Base-by-base conservation (phyloP, 129 eudicot species). In the Helianthus tuberosus region DNA sequence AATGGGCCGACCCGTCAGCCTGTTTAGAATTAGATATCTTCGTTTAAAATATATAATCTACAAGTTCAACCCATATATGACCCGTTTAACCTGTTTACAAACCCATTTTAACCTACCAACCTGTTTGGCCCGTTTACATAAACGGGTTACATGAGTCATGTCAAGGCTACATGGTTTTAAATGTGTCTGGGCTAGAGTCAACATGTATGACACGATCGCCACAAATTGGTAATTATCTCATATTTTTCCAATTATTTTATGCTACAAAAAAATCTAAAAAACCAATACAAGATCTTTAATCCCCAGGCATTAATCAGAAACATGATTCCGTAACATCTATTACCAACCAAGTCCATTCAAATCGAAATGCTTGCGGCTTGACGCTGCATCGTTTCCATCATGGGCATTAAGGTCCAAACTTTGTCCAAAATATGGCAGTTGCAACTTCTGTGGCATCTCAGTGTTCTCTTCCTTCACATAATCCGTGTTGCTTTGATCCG, bases 311-410 rank as follows among this genome's bases (percentile, higher is more conserved):
- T 38, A 65, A 49, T 66, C 20, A 53, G 32, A 43, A 65, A 41
- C 20, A 55, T 55, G 59, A 25, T 53, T 66, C 65, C 50, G 10
- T 68, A 57, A 8, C 32, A 54, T 58, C 20, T 20, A 49, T 77
- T 80, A 80, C 96, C 96, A 90, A 81, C 91, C 76, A 54, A 94
- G 77, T 54, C 98, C 97, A 81, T 94, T 94, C 66, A 94, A 83
- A 78, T 94, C 97, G 49, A 94, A 78, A 41, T 90, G 91, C 78
- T 89, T 86, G 76, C 81, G 81, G 44, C 86, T 86, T 23, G 89
- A 80, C 58, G 88, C 82, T n/a, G 78, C 85, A 73, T 84, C 90
- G 39, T 71, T 86, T 25, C 78, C 88, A 72, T 81, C 91, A 36
- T 82, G 90, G 35, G 76, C 64, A 75, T 94, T 94, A 16, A 94